Percentiles rank a stretch among this genome's conserved stretches.
phyloP scores from a whole-genome alignment of 495 filamentous ascomycete species.

The Aspergillus campestris region DNA sequence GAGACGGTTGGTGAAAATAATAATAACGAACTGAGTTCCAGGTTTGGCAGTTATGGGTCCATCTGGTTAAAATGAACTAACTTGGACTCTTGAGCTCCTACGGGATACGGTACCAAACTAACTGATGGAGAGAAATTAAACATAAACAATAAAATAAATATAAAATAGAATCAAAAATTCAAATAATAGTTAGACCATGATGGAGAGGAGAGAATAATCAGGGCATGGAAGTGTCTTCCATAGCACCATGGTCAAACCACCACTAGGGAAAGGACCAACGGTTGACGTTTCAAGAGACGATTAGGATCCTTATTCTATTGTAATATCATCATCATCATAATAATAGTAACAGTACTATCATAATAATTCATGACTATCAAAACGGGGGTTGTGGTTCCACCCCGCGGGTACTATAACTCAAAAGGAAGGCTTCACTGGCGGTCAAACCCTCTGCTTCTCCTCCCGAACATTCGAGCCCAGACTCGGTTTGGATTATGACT shows the following conservation, averaged over 20 bases:
- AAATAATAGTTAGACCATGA: background rate
- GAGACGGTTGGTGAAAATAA: background rate
- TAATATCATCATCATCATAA: constrained; percentile 1
- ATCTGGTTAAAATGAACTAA: no score
- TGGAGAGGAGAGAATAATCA: background rate
- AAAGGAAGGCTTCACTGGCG: constrained; percentile 13
- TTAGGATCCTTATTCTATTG: no score
- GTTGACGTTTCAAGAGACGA: no score
- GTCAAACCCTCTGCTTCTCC: constrained; percentile 7
- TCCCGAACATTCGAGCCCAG: constrained; percentile 15
- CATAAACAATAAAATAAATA: background rate
- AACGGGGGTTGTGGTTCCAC: constrained; percentile 9
- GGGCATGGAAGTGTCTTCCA: no score
- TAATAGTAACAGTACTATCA: background rate
- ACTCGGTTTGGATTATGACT: constrained; percentile 7
- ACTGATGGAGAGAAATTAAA: constrained; percentile 1
- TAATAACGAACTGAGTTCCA: background rate
- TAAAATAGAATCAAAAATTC: background rate
- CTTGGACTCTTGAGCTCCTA: no score
- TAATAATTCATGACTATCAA: background rate
- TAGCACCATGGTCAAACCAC: no score
- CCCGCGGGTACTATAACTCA: constrained; percentile 10
- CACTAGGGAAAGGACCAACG: no score
- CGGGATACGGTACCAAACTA: background rate
- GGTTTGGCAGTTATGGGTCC: no score